Base-by-base conservation (phyloP, 2,329 filamentous ascomycete species). In the Fusarium incarnatum region DNA sequence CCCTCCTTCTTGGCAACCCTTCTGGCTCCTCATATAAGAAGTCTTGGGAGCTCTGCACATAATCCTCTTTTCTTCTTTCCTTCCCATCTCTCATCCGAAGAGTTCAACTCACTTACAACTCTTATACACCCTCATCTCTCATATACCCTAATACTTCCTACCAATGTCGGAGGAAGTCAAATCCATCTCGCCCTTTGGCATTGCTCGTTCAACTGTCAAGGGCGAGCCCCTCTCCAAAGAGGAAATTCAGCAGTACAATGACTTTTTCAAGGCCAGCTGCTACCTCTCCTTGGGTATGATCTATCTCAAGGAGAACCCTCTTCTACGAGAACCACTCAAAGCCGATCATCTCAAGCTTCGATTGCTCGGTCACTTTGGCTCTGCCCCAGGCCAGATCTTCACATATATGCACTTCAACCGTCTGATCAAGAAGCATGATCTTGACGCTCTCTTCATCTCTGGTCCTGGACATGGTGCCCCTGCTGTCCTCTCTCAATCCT, bases 371-470 rank as follows among this genome's bases (percentile, higher is more conserved):
- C 92, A 94, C 77, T 94, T 92, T 85, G 92, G 92, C 56, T 93
- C 91, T 5, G 91, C 92, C 52, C 89, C 92, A n/a, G 92, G 92
- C 16, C 92, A 94, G 79, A 89, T 91, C 62, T 94, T 94, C 80
- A 92, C 91, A 34, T 94, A 90, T 79, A 92, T 94, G 82, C 92
- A 94, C 81, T 91, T 93, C 85, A 94, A 94, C 80, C 89, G 91
- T 34, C 82, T 94, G 63, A 93, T 94, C 84, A 93, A 92, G 79
- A 94, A 94, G 80, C 92, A 93, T 75, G 87, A 92, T 69, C 81
- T 94, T 52, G 86, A 94, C 75, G 85, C 88, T 30, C 85, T 93
- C 72, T 94, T 92, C 77, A 83, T 94, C 61, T 93, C 91, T 3
- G 92, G 92, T 8, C 92, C 92, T 1, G 92, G 92, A 42, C 92